A percentile compares a stretch with the other conserved stretches of the same genome.
Conservation (phyloP, 2,329 filamentous ascomycete species). For the Dryadomyces quercivorus region DNA sequence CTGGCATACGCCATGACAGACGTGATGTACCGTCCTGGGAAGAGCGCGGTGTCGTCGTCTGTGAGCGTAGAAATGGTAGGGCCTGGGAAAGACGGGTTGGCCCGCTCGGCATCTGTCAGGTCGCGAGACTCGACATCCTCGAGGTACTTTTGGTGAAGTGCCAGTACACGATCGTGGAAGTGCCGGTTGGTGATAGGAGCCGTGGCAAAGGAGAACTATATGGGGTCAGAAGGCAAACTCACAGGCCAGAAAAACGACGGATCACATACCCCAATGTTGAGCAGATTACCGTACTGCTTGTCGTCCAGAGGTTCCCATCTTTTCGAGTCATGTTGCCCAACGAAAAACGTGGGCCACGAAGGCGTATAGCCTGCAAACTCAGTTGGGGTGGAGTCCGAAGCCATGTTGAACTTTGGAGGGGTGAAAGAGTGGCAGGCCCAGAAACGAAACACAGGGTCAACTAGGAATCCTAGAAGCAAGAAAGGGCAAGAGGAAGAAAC, state of each 20-base stretch:
- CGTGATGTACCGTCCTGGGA: conserved; percentile 54
- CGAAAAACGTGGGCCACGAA: conserved; percentile 41
- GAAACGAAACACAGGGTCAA: background rate
- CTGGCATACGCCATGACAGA: conserved; percentile 72
- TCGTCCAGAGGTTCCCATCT: conserved; percentile 49
- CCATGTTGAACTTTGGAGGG: background rate
- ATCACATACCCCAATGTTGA: conserved; percentile 54
- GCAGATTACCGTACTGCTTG: conserved; percentile 51
- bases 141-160: conserved; percentile 45
- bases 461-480: background rate
- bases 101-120: conserved; percentile 23
- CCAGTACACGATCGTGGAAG: conserved; percentile 58
- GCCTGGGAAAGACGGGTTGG: conserved; percentile 35
- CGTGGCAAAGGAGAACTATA: conserved; percentile 66
- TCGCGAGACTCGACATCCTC: conserved; percentile 25
- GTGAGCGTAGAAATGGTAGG: conserved; percentile 58
- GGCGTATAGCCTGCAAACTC: conserved; percentile 18
- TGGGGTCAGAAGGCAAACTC: background rate
- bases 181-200: conserved; percentile 63
- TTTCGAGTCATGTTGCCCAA: conserved; percentile 62
- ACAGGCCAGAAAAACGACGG: conserved; percentile 7
- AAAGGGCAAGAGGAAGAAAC: too few species aligned
- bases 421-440: background rate
- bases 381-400: background rate
- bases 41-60: conserved; percentile 65